Evolutionary conservation across 2,329 filamentous ascomycete genomes (phyloP).

Genomic region (Xylaria digitata): DNA sequence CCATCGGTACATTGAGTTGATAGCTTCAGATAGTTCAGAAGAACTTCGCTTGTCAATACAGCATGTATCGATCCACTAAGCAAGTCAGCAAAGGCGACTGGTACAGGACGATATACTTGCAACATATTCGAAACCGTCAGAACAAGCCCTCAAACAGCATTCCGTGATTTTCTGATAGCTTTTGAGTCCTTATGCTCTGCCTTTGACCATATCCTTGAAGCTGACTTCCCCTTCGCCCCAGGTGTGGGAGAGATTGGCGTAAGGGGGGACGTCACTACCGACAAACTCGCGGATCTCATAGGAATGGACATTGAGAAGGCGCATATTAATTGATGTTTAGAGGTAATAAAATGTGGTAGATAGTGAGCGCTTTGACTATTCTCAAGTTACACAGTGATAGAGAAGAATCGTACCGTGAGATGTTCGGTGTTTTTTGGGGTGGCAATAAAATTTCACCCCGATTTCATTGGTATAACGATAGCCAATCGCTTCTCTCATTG

Average conservation of each 20-base stretch:
- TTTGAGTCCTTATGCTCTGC: background rate
- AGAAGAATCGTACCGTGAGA: no score
- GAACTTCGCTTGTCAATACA: constrained; percentile 15
- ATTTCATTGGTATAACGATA: no score
- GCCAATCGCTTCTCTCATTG: no score
- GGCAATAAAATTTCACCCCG: no score
- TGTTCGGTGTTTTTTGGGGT: no score
- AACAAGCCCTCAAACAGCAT: background rate
- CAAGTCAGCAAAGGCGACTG: background rate
- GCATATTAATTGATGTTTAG: background rate
- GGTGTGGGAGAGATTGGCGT: constrained; percentile 17
- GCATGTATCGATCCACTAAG: constrained; percentile 12
- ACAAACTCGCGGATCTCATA: background rate
- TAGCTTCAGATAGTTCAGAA: no score
- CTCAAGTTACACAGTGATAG: no score
- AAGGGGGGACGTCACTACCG: background rate
- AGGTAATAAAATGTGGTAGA: no score
- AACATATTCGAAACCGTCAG: constrained; percentile 9
- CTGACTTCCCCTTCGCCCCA: constrained; percentile 16
- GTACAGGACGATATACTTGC: background rate
- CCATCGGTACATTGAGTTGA: constrained; percentile 14
- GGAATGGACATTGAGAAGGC: background rate
- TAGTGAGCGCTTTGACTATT: no score
- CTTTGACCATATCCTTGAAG: constrained; percentile 1
- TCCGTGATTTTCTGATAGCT: background rate